A percentile compares a stretch with the other conserved stretches of the same genome.
Conservation (phyloP, 768 basidiomycete species). For the Amanita jacksonii region DNA sequence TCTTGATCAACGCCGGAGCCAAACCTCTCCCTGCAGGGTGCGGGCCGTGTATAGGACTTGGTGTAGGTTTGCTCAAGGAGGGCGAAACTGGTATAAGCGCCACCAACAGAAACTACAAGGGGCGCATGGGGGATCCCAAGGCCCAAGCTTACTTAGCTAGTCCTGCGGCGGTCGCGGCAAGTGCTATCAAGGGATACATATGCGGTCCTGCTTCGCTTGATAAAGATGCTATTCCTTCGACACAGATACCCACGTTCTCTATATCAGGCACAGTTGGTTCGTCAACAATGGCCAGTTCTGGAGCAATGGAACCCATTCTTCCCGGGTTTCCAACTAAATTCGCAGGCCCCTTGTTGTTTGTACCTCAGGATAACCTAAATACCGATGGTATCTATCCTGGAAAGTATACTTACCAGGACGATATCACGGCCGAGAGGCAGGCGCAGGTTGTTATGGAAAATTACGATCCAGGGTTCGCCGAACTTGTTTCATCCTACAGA, state of each 20-base stretch:
- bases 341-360: slow-evolving; percentile 79
- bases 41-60: slow-evolving; percentile 96
- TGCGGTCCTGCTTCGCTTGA: slow-evolving; percentile 70
- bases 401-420: slow-evolving; percentile 98
- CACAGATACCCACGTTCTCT: slow-evolving; percentile 48
- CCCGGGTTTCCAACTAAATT: slow-evolving; percentile 80
- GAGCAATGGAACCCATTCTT: slow-evolving; percentile 54
- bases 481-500: slow-evolving; percentile 48
- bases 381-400: slow-evolving; percentile 99
- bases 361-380: slow-evolving; percentile 94
- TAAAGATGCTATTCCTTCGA: slow-evolving; percentile 36
- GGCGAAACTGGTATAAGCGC: slow-evolving; percentile 96
- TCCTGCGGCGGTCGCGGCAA: slow-evolving; percentile 95
- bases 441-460: slow-evolving; percentile 99
- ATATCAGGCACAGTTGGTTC: slow-evolving; percentile 26
- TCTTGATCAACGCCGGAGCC: slow-evolving; percentile 80
- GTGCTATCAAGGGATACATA: slow-evolving; percentile 88
- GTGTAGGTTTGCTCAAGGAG: slow-evolving; percentile 86
- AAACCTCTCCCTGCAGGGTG: slow-evolving; percentile 92
- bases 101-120: slow-evolving; percentile 98
- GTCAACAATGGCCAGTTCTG: slow-evolving; percentile 18
- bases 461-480: slow-evolving; percentile 85
- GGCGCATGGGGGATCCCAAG: slow-evolving; percentile 93
- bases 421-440: slow-evolving; percentile 90
- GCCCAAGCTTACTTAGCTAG: slow-evolving; percentile 94